A percentile compares a stretch with the other conserved stretches of the same genome.
Evolutionary conservation across 2,329 filamentous ascomycete genomes (phyloP).

Genomic region (Chrysoporthe austroafricana): DNA sequence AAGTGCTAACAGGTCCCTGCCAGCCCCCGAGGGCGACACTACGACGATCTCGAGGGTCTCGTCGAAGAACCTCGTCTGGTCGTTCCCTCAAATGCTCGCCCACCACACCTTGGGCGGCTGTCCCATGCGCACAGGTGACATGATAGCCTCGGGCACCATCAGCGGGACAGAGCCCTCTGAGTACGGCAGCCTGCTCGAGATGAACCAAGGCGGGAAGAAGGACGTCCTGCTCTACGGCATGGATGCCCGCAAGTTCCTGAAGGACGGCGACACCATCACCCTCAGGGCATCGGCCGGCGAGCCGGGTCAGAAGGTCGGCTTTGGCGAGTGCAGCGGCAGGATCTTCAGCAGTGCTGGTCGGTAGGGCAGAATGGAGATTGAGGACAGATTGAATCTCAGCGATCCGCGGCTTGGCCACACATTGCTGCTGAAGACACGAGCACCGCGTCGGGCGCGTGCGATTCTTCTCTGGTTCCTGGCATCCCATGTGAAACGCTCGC

Average conservation of each 20-base stretch:
- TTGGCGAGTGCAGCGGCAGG: conserved; percentile 47
- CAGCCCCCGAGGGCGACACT: conserved; percentile 46
- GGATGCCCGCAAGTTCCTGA: conserved; percentile 47
- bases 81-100: conserved; percentile 81
- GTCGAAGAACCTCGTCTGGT: conserved; percentile 74
- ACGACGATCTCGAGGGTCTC: conserved; percentile 65
- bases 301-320: conserved; percentile 44
- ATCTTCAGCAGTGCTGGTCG: conserved; percentile 31
- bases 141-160: conserved; percentile 81
- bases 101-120: conserved; percentile 80
- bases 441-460: too few relatives aligned
- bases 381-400: not conserved
- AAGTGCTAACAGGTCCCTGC: conserved; percentile 25
- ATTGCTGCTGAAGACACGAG: too few relatives aligned
- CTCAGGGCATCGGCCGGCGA: conserved; percentile 44
- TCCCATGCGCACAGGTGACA: conserved; percentile 72
- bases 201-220: conserved; percentile 50
- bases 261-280: conserved; percentile 50
- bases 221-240: conserved; percentile 45
- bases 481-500: not conserved
- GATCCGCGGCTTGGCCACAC: not conserved
- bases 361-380: too few relatives aligned
- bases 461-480: not conserved
- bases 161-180: conserved; percentile 45
- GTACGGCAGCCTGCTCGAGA: conserved; percentile 50